Percentiles rank a stretch among this genome's conserved stretches.
Conservation (phyloP, 2,329 filamentous ascomycete genomes). For the Claviceps pusilla region DNA sequence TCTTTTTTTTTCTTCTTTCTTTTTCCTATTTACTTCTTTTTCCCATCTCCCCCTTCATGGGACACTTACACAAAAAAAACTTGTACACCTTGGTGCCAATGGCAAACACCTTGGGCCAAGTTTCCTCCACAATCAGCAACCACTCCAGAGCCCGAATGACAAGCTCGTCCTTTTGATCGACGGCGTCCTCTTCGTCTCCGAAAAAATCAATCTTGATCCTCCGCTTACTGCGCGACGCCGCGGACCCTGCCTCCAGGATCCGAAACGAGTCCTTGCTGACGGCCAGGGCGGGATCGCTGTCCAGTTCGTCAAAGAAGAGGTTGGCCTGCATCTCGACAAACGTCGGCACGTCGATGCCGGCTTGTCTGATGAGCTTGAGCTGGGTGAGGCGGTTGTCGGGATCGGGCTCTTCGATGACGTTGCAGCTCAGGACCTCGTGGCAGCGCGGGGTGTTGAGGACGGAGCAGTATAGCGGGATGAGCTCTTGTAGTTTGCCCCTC, state of each 20-base stretch:
- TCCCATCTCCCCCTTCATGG: too few relatives aligned
- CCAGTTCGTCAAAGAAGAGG: slow-evolving; percentile 35
- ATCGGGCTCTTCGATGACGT: slow-evolving; percentile 59
- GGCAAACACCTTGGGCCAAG: slow-evolving; percentile 56
- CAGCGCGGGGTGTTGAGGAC: slow-evolving; percentile 51
- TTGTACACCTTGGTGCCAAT: slow-evolving; percentile 62
- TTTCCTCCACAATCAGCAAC: slow-evolving; percentile 59
- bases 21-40: too few relatives aligned
- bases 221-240: slow-evolving; percentile 35
- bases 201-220: slow-evolving; percentile 58
- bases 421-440: slow-evolving; percentile 58
- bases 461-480: slow-evolving; percentile 80
- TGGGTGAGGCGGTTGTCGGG: slow-evolving; percentile 49
- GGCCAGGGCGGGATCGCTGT: slow-evolving; percentile 16
- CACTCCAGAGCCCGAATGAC: slow-evolving; percentile 74
- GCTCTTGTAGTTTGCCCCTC: slow-evolving; percentile 54
- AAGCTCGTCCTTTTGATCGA: slow-evolving; percentile 48
- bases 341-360: slow-evolving; percentile 54
- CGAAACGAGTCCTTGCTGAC: slow-evolving; percentile 32
- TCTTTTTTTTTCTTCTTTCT: not conserved
- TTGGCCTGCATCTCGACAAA: slow-evolving; percentile 57
- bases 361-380: slow-evolving; percentile 59
- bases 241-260: slow-evolving; percentile 30
- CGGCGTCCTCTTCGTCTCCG: slow-evolving; percentile 38
- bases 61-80: slow-evolving; percentile 62